Conservation (phyloP, 805 yeast species). For the Zygoascus tannicola region DNA sequence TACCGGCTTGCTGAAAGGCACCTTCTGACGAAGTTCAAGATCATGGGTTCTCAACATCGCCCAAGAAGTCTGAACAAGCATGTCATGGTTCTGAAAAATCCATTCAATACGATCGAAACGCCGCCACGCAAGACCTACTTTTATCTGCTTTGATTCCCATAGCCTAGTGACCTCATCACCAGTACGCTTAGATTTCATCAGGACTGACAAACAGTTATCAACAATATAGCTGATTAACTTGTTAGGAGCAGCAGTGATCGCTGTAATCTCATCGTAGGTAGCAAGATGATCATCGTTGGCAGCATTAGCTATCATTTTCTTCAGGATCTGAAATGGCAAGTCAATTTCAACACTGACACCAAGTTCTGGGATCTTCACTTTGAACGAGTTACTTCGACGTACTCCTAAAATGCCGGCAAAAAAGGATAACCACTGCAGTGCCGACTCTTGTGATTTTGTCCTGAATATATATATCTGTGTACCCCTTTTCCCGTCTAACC, state of each 20-base stretch:
- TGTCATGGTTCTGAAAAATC: conserved; percentile 40
- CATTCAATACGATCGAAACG: conserved; percentile 71
- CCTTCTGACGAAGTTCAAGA: conserved; percentile 48
- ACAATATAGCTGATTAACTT: conserved; percentile 26
- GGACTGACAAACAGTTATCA: conserved; percentile 29
- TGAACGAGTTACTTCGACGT: conserved; percentile 22
- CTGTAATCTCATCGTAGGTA: conserved; percentile 4
- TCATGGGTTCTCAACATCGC: conserved; percentile 38
- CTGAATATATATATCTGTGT: conserved; percentile 44
- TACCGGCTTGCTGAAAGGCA: conserved; percentile 22
- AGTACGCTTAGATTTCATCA: conserved; percentile 20
- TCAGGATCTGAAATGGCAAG: conserved; percentile 33
- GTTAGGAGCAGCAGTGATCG: conserved; percentile 10
- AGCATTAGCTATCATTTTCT: conserved; percentile 3
- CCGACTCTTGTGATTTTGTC: conserved; percentile 42
- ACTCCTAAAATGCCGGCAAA: conserved; percentile 40
- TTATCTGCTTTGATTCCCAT: conserved; percentile 9
- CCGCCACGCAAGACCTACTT: conserved; percentile 51
- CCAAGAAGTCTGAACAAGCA: conserved; percentile 36
- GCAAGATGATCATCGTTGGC: conserved; percentile 5
- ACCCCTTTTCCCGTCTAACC: conserved; percentile 12
- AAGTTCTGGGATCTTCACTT: conserved; percentile 38
- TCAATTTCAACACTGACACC: conserved; percentile 37
- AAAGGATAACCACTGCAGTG: conserved; percentile 58
- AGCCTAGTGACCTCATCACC: conserved; percentile 9